Conservation (phyloP, 768 basidiomycete genomes). For the Leccinellum rugosiceps region DNA sequence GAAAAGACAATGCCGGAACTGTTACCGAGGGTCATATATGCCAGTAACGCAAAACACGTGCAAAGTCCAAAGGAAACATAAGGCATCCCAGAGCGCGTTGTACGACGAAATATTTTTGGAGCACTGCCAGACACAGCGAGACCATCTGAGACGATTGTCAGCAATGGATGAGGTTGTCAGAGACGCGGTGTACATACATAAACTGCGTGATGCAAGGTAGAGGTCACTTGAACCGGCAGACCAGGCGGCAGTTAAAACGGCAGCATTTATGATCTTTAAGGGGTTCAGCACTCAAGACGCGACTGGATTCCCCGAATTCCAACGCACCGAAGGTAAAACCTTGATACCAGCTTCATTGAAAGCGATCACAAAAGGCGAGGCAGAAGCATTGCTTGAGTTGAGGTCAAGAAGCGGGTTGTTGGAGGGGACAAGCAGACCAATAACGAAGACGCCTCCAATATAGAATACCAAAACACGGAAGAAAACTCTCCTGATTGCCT, state of each 20-base stretch:
- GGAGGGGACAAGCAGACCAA: slow-evolving; percentile 49
- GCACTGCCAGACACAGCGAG: slow-evolving; percentile 52
- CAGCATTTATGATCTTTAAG: slow-evolving; percentile 35
- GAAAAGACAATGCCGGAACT: slow-evolving; percentile 39
- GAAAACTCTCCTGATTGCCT: slow-evolving; percentile 44
- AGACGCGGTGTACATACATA: slow-evolving; percentile 26
- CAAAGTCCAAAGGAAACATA: slow-evolving; percentile 36
- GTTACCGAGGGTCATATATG: slow-evolving; percentile 38
- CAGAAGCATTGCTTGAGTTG: slow-evolving; percentile 38
- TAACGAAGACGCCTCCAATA: slow-evolving; percentile 41
- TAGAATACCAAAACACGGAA: slow-evolving; percentile 38
- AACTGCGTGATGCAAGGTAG: slow-evolving; percentile 37
- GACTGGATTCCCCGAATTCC: not conserved
- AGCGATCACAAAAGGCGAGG: slow-evolving; percentile 59
- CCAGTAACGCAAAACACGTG: slow-evolving; percentile 33
- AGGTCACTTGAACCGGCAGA: slow-evolving; percentile 40
- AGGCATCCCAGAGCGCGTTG: slow-evolving; percentile 41
- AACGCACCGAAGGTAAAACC: slow-evolving; percentile 45
- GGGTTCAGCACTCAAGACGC: not conserved
- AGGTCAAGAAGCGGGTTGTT: slow-evolving; percentile 41
- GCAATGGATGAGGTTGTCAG: not conserved
- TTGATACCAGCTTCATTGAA: slow-evolving; percentile 55
- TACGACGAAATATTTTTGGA: slow-evolving; percentile 47
- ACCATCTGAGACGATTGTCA: slow-evolving; percentile 39
- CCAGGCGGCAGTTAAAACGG: slow-evolving; percentile 44